Base-by-base conservation (phyloP, 1,284 basidiomycete species). In the Erythrobasidium hasegawianum region DNA sequence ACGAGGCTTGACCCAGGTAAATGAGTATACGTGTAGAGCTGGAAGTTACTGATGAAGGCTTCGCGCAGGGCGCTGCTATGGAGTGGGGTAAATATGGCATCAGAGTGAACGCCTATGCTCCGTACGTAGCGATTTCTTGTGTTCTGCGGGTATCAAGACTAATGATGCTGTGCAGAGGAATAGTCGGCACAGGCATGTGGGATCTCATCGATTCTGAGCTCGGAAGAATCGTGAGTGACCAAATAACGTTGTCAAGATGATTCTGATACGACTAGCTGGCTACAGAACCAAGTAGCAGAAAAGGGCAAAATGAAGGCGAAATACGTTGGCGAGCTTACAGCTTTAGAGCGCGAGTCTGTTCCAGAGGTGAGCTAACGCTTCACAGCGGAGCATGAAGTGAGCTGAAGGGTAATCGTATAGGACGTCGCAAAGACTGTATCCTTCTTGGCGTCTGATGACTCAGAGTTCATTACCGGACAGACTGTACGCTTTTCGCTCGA, bases 61-160 rank as follows among this genome's bases (percentile, higher is more conserved):
- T n/a, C n/a, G n/a, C n/a, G n/a, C n/a, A 57, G 39, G 67, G 67
- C 3, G 54, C 53, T 20, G 67, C 67, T 2, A 62, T 64, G 67
- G 67, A 68, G 27, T 68, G 67, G 67, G 67, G 59, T 41, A 52
- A 54, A 33, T 58, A 65, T 22, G 62, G 62, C 16, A 65, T 65
- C 26, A 33, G 62, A 39, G 54, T 57, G 13, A 65, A 65, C 26
- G 40, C 43, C 20, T 65, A 65, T 22, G 62, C 62, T 14, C 62
- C 62, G 62, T 65, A 43, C 22, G 62, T n/a, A n/a, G 47, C 22
- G 3, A 10, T 56, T 7, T 16, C 50, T 24, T 20, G n/a, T n/a
- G n/a, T n/a, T n/a, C n/a, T n/a, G n/a, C n/a, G n/a, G n/a, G n/a
- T n/a, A n/a, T n/a, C n/a, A 20, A 22, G n/a, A 26, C 50, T 53